Evolutionary conservation across 805 yeast genomes (phyloP).

Genomic region (Metschnikowia bowlesiae): DNA sequence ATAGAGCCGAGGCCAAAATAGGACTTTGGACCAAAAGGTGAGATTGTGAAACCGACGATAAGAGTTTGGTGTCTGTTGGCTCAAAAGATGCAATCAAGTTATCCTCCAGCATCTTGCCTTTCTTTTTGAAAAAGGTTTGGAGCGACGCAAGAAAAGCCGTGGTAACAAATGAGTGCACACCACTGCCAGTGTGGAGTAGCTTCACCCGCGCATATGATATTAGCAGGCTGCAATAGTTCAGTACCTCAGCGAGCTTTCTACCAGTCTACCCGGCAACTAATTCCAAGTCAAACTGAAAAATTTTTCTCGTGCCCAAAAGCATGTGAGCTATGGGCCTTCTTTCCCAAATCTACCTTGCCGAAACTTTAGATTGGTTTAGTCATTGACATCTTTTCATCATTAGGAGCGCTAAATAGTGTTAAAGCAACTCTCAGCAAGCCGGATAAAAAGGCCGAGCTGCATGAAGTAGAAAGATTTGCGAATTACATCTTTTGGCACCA

Average conservation of each 20-base stretch:
- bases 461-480: too few species aligned
- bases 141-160: background rate
- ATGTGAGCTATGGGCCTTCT: too few species aligned
- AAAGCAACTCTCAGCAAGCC: too few species aligned
- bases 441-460: too few species aligned
- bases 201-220: constrained; percentile 11
- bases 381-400: too few species aligned
- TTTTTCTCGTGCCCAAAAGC: background rate
- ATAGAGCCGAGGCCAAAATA: constrained; percentile 41
- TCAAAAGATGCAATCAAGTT: constrained; percentile 27
- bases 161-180: background rate
- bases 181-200: constrained; percentile 13
- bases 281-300: background rate
- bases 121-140: background rate
- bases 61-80: constrained; percentile 34
- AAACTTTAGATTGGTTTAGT: too few species aligned
- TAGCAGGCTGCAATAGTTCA: background rate
- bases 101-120: constrained; percentile 12
- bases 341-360: too few species aligned
- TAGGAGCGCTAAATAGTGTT: too few species aligned
- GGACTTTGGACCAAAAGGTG: constrained; percentile 42
- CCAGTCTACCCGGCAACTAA: too few species aligned
- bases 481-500: too few species aligned
- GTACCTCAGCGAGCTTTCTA: background rate
- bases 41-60: constrained; percentile 26